Evolutionary conservation across 1,284 basidiomycete genomes (phyloP).

Genomic region (Puccinia novopanici): DNA sequence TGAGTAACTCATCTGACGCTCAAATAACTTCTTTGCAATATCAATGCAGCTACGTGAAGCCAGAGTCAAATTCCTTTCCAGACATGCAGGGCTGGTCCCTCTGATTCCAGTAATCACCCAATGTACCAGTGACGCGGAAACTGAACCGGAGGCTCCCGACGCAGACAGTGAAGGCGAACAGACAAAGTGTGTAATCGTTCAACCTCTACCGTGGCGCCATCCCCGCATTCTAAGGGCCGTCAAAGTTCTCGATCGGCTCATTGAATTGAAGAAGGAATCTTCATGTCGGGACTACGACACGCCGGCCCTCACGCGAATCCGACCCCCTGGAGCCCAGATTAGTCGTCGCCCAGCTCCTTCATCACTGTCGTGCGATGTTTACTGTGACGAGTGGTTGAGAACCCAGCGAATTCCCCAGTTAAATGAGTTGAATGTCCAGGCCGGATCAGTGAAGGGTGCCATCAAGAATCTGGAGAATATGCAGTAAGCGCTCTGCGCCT

Average conservation of each 20-base stretch:
- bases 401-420: background rate
- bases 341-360: background rate
- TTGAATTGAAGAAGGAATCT: constrained; percentile 5
- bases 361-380: background rate
- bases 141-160: background rate
- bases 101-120: constrained; percentile 11
- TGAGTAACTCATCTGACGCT: background rate
- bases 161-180: background rate
- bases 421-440: background rate
- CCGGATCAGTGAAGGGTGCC: background rate
- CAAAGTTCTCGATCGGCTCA: constrained; percentile 1
- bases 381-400: background rate
- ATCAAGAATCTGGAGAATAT: background rate
- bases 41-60: background rate
- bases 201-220: constrained; percentile 24
- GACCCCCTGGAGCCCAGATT: background rate
- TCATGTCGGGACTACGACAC: constrained; percentile 13
- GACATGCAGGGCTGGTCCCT: background rate
- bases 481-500: background rate
- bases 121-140: constrained; percentile 34
- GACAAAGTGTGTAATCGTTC: background rate
- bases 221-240: constrained; percentile 15
- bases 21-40: too few species aligned
- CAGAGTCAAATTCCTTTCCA: constrained; percentile 2
- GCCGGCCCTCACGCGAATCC: background rate